Base-by-base conservation (phyloP, 2,329 filamentous ascomycete species). In the Fusarium veterinarium region DNA sequence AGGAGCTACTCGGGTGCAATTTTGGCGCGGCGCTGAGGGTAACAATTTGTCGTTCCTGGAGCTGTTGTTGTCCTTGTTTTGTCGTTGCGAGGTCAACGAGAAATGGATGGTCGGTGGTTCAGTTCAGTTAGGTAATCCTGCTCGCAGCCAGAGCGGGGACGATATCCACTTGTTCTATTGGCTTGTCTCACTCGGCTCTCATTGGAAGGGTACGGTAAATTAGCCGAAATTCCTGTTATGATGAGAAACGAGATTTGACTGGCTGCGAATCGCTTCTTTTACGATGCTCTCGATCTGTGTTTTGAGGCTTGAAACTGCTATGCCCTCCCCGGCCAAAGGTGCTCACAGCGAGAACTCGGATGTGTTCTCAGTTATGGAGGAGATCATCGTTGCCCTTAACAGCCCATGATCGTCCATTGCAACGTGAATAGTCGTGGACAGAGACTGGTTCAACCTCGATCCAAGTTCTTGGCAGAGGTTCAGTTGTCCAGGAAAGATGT, bases 1-100 rank as follows among this genome's bases (percentile, higher is more conserved):
- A 61, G 25, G 60, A 56, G 64, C 71, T 60, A 46, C 63, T 60
- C 57, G 64, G 64, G 75, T 74, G 66, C 52, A 60, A 28, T 66
- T 30, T 45, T 60, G 72, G 78, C 76, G 76, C 78, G 77, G 78
- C 75, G 76, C 71, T 79, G 74, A 74, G 73, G 69, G 74, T 77
- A 71, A 65, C 60, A 72, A 73, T 72, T 62, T 74, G 77, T 74
- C 71, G 75, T 78, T 69, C 65, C 67, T 73, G 73, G 66, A 72
- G 68, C 69, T 74, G 78, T 82, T 83, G 80, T 83, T 83, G 80
- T 82, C 77, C 76, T 83, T 83, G 79, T 81, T 80, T 82, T 81
- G 75, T 77, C 82, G 81, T 83, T 84, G 82, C 82, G 82, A 83
- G 82, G 82, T 81, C 82, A 83, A 83, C 82, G 62, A 62, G 80